Base-by-base conservation (phyloP, 371 early-diverging fungal genomes). In the Lichtheimia ornata region DNA sequence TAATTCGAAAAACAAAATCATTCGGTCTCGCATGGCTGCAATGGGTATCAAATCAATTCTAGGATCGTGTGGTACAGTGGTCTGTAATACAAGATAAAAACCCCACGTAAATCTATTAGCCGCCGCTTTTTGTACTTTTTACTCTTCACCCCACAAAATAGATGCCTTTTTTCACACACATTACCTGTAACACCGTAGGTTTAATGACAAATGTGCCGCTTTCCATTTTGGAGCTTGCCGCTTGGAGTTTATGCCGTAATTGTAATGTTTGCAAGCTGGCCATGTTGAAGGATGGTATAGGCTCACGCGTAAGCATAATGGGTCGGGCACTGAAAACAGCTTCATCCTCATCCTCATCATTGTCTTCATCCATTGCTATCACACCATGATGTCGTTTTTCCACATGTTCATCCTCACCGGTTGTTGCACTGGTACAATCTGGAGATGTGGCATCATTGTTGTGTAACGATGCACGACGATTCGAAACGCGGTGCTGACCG, bases 171-270 rank as follows among this genome's bases (percentile, higher is more conserved):
- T 35, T 35, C 35, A 35, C 35, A 35, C 35, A 35, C 47, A 47
- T 77, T 77, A 77, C 77, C 77, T 79, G 72, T 4, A 76, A 57
- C 4, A 68, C 58, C 1, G 76, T 76, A 9, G 76, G 74, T 24
- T 69, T 63, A 12, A 72, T 65, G 41, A 70, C 64, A 56, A 66
- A 67, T 13, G 72, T 73, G 53, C 20, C 71, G 62, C 42, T 59
- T 27, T 2, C 64, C 66, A 9, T 56, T 56, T 24, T 64, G 35
- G 22, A 58, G 44, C 51, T 72, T 22, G 68, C 62, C 13, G 72
- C 65, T 49, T 77, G 78, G 0, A 77, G 56, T 11, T 69, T 61
- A n/a, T 72, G 57, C 22, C 72, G 69, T 13, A 77, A 59, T 17
- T 74, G 69, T 28, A 77, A 68, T 7, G 62, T 67, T 51, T 77